A percentile compares a stretch with the other conserved stretches of the same genome.
Evolutionary conservation across 768 basidiomycete genomes (phyloP).

Genomic region (Pulveroboletus ravenelii): DNA sequence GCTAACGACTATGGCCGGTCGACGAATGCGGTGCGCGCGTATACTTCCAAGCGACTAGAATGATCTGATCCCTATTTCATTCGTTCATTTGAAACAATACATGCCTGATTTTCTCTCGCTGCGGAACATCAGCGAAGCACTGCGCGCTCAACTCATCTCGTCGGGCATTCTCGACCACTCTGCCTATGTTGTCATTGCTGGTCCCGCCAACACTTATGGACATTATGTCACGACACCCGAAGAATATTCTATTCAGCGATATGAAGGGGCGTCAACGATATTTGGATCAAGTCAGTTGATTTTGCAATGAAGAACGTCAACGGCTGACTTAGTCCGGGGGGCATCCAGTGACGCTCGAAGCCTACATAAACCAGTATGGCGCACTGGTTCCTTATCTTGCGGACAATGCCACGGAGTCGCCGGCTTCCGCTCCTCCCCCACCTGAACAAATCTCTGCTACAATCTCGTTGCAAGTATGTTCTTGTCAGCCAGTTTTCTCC

Average conservation of each 20-base stretch:
- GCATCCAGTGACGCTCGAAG: slow-evolving; percentile 62
- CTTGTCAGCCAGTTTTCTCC: background rate
- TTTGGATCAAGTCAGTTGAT: slow-evolving; percentile 62
- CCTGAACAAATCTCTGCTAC: slow-evolving; percentile 59
- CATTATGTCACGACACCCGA: slow-evolving; percentile 73
- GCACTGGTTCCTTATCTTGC: slow-evolving; percentile 61
- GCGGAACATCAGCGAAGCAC: slow-evolving; percentile 46
- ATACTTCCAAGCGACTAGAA: background rate
- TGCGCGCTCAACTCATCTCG: slow-evolving; percentile 61
- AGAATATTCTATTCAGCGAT: slow-evolving; percentile 71
- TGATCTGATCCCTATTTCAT: slow-evolving; percentile 3
- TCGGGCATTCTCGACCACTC: slow-evolving; percentile 58
- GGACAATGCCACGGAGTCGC: slow-evolving; percentile 40
- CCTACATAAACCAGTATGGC: slow-evolving; percentile 73
- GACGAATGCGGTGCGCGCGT: slow-evolving; percentile 58
- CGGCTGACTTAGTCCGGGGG: background rate
- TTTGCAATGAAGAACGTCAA: background rate
- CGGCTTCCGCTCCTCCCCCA: slow-evolving; percentile 61
- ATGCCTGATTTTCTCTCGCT: background rate
- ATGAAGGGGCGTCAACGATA: slow-evolving; percentile 78
- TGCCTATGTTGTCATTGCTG: slow-evolving; percentile 73
- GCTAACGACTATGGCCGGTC: slow-evolving; percentile 77
- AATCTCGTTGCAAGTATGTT: slow-evolving; percentile 58
- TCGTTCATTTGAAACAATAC: background rate
- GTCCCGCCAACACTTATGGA: slow-evolving; percentile 77